Evolutionary conservation across 2,329 filamentous ascomycete species (phyloP).

Genomic region (Xylaria sp.): DNA sequence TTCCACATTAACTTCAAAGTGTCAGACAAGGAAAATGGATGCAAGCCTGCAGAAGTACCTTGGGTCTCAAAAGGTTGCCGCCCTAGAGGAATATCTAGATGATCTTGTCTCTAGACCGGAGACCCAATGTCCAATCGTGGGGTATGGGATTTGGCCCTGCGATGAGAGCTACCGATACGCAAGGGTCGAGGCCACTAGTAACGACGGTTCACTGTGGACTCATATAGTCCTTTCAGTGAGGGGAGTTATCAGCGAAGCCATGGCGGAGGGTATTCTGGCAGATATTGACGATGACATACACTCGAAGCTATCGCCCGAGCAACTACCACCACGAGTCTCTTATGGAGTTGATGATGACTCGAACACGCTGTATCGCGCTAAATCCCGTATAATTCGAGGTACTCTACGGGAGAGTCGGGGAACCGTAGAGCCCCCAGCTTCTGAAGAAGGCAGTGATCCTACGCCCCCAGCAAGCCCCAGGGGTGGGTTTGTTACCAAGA

Average conservation of each 20-base stretch:
- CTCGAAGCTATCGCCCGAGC: background rate
- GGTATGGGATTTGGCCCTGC: constrained; percentile 7
- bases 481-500: background rate
- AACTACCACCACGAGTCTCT: background rate
- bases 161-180: background rate
- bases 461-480: background rate
- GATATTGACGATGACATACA: background rate
- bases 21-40: background rate
- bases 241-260: background rate
- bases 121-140: background rate
- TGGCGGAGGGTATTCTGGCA: background rate
- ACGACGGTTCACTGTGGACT: background rate
- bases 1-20: too few relatives aligned
- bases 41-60: background rate
- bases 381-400: background rate
- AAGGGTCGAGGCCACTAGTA: background rate
- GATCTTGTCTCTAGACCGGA: constrained; percentile 12
- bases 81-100: constrained; percentile 15
- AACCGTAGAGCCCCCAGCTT: background rate
- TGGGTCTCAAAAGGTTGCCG: background rate
- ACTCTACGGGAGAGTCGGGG: background rate
- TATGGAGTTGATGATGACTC: background rate
- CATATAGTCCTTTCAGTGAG: background rate
- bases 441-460: background rate
- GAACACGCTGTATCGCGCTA: background rate